These are phyloP conservation scores for Leccinum olivaceopallidum DNA, from an alignment of 768 basidiomycete genomes.

Conservation along the genomic window DNA sequence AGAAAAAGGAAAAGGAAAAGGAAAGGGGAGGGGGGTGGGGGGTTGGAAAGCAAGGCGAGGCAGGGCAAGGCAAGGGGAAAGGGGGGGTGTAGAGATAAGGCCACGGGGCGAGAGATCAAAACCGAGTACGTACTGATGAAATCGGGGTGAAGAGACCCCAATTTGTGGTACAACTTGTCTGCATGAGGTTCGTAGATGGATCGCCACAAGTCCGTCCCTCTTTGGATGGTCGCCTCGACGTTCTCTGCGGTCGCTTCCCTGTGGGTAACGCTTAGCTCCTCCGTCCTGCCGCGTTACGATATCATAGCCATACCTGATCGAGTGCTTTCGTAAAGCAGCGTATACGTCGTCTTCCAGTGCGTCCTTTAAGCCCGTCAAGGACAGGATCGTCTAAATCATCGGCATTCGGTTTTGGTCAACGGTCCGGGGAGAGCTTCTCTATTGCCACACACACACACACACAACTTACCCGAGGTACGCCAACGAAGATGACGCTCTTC, in stretches of 20 bases:
- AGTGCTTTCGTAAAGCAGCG: conserved; percentile 60
- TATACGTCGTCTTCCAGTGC: conserved; percentile 84
- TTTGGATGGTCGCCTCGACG: conserved; percentile 65
- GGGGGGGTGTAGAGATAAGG: conserved; percentile 29
- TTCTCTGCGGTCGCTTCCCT: conserved; percentile 63
- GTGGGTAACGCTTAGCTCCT: conserved; percentile 23
- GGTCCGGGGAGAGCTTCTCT: conserved; percentile 2
- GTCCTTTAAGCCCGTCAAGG: conserved; percentile 72
- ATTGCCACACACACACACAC: background rate
- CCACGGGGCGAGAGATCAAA: conserved; percentile 9
- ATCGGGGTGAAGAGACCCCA: conserved; percentile 88
- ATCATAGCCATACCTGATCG: conserved; percentile 52
- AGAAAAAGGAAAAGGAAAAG: background rate
- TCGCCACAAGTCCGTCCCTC: conserved; percentile 77
- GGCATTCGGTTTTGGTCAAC: conserved; percentile 10
- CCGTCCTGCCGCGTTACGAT: conserved; percentile 14
- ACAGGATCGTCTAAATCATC: conserved; percentile 69
- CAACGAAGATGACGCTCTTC: conserved; percentile 88
- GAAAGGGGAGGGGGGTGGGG: background rate
- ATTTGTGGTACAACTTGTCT: conserved; percentile 85
- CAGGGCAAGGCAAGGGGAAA: background rate
- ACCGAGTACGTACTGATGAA: conserved; percentile 76
- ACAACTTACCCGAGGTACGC: conserved; percentile 73
- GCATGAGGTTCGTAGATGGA: conserved; percentile 89
- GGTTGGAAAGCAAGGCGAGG: conserved; percentile 11